phyloP scores from a whole-genome alignment of 2,329 filamentous ascomycete genomes.

The Pseudopyricularia javanii region DNA sequence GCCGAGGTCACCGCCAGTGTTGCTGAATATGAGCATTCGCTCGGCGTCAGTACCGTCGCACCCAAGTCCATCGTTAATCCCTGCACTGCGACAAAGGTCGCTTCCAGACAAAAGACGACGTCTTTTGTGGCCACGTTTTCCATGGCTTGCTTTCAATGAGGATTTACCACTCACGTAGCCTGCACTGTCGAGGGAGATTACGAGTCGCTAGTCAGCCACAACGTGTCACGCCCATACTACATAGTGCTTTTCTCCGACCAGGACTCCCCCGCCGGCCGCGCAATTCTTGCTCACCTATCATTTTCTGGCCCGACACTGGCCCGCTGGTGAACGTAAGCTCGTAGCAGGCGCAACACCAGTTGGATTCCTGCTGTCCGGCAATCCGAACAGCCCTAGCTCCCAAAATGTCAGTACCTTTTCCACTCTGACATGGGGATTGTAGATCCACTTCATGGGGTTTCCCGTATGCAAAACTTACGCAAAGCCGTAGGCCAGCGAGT shows the following conservation, averaged over 20 bases:
- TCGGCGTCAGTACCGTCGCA: neutral
- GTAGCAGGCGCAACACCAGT: conserved; percentile 44
- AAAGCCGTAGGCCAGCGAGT: conserved; percentile 38
- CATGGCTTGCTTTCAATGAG: no score
- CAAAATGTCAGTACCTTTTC: no score
- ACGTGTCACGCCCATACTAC: neutral
- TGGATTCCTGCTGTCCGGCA: conserved; percentile 24
- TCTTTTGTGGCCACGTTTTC: no score
- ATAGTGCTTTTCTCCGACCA: no score
- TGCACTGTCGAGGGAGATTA: neutral
- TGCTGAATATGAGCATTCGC: neutral
- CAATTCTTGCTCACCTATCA: conserved; percentile 22
- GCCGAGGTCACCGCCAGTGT: conserved; percentile 26
- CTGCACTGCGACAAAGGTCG: no score
- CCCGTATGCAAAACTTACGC: no score
- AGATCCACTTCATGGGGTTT: no score
- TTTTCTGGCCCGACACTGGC: conserved; percentile 39
- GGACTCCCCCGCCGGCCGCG: no score
- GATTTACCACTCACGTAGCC: neutral
- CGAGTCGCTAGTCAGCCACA: neutral
- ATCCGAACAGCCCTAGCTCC: conserved; percentile 27
- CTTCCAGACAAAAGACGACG: no score
- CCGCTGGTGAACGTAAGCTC: conserved; percentile 47
- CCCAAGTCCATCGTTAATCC: neutral
- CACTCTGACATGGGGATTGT: no score